Evolutionary conservation across 768 basidiomycete genomes (phyloP), one percentile per base, ranked within the genome.

Genomic region (Clitopilus passeckerianus): DNA sequence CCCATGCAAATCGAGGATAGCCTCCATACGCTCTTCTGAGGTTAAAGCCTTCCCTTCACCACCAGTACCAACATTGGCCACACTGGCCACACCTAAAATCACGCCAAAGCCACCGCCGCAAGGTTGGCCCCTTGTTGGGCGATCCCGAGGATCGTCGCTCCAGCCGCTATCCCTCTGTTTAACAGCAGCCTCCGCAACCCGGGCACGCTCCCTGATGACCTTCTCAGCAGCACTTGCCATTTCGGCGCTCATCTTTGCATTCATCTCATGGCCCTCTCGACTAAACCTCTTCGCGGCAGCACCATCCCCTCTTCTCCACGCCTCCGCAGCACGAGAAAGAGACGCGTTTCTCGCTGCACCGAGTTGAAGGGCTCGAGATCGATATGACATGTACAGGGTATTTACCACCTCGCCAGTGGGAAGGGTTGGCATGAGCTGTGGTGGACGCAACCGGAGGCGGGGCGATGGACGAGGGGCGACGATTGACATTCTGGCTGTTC

Each of bases 211-310:
- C 30, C 85, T 77, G 14, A 98, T 90, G 41, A 99, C 82, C 62
- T 83, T 84, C n/a, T 79, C 79, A 1, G 97, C 97, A 5, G 96
- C 94, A 33, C 84, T 82, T 8, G 83, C 80, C 80, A 94, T 92
- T 76, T 98, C 97, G 23, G 74, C 77, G 44, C 85, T 79, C 93
- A 99, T 97, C 72, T 91, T 91, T 44, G 84, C 86, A 67, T 98
- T 98, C 60, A 97, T 75, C 43, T 96, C 93, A 65, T 96, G 92
- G 1, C 95, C 97, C 68, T 98, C 95, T 43, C 92, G 79, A 62
- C 90, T 92, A 75, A 96, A 98, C 53, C 93, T 80, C 74, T 98
- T 97, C 35, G 97, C 97, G 0, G 91, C 90, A 0, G 95, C 94
- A 2, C 96, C 96, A 65, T 99, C 97, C 0, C 96, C 95, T 1